Percentiles rank a stretch among this genome's conserved stretches.
phyloP scores from a whole-genome alignment of 345 rosid species.

The Rhizophora apiculata region DNA sequence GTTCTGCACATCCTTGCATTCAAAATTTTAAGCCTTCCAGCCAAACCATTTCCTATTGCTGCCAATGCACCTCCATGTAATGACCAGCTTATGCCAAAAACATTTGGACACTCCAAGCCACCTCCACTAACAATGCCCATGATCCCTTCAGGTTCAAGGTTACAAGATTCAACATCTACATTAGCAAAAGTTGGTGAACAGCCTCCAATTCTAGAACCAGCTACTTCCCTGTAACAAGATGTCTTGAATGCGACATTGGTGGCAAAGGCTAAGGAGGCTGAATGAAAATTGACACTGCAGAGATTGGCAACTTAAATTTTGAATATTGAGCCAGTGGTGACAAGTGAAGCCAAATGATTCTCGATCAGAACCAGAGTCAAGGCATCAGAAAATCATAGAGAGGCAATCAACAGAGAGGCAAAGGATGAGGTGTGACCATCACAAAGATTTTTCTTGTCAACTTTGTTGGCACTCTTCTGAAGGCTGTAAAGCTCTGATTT shows the following conservation, averaged over 20 bases:
- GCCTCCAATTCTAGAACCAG: constrained; percentile 52
- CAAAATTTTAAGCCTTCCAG: constrained; percentile 48
- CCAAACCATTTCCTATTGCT: constrained; percentile 50
- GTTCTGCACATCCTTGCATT: constrained; percentile 59
- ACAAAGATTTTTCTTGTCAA: constrained; percentile 42
- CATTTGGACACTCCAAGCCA: constrained; percentile 52
- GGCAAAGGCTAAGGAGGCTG: constrained; percentile 32
- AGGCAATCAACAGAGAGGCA: constrained; percentile 74
- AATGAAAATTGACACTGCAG: constrained; percentile 55
- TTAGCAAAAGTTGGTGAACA: constrained; percentile 51
- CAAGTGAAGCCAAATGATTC: constrained; percentile 80
- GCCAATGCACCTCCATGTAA: constrained; percentile 36
- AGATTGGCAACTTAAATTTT: constrained; percentile 44
- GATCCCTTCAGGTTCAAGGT: constrained; percentile 51
- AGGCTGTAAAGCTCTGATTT: constrained; percentile 55
- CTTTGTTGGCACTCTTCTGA: constrained; percentile 39
- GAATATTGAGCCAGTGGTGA: constrained; percentile 61
- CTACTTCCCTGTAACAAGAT: constrained; percentile 45
- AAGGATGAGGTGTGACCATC: constrained; percentile 38
- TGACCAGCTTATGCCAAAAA: constrained; percentile 30
- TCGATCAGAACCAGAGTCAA: constrained; percentile 42
- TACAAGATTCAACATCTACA: constrained; percentile 55
- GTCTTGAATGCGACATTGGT: constrained; percentile 50
- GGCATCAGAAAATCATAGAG: constrained; percentile 47
- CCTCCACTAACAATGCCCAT: constrained; percentile 62